These are phyloP conservation scores for Exobasidium cylindrosporum DNA, from an alignment of 1,284 basidiomycete genomes.

Conservation along the genomic window DNA sequence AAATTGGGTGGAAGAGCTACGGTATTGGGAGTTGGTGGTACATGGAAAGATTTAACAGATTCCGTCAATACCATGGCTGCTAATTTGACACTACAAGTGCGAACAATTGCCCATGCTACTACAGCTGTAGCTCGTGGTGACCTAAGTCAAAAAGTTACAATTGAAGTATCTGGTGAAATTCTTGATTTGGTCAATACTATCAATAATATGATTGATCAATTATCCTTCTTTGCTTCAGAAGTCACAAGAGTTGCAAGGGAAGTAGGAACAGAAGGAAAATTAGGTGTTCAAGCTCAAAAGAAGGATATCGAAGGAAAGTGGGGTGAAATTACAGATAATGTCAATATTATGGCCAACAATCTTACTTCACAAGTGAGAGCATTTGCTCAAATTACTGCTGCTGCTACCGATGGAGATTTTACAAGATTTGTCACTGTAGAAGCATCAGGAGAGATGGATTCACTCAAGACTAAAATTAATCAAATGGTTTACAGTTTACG, in stretches of 20 bases:
- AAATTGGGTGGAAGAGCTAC: constrained; percentile 54
- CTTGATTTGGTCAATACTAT: constrained; percentile 76
- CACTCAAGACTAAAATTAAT: constrained; percentile 97
- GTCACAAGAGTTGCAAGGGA: constrained; percentile 93
- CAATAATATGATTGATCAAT: constrained; percentile 57
- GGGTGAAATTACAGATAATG: constrained; percentile 92
- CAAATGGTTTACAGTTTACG: constrained; percentile 98
- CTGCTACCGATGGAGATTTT: constrained; percentile 98
- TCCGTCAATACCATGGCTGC: constrained; percentile 65
- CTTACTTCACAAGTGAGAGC: constrained; percentile 98
- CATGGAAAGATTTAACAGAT: constrained; percentile 74
- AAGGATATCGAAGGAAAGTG: constrained; percentile 96
- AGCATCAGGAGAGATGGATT: constrained; percentile 98
- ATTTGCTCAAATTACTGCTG: constrained; percentile 97
- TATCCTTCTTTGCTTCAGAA: constrained; percentile 88
- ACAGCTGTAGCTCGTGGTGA: constrained; percentile 93
- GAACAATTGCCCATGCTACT: constrained; percentile 90
- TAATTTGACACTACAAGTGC: constrained; percentile 82
- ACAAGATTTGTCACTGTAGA: constrained; percentile 99
- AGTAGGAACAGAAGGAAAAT: constrained; percentile 91
- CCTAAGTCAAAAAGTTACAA: constrained; percentile 84
- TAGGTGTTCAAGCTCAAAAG: constrained; percentile 95
- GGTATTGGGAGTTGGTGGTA: constrained; percentile 55
- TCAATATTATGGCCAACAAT: constrained; percentile 64
- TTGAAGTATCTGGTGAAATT: constrained; percentile 93